Evolutionary conservation across 441 rosid species (phyloP).

Genomic region (Brassica hybrid): DNA sequence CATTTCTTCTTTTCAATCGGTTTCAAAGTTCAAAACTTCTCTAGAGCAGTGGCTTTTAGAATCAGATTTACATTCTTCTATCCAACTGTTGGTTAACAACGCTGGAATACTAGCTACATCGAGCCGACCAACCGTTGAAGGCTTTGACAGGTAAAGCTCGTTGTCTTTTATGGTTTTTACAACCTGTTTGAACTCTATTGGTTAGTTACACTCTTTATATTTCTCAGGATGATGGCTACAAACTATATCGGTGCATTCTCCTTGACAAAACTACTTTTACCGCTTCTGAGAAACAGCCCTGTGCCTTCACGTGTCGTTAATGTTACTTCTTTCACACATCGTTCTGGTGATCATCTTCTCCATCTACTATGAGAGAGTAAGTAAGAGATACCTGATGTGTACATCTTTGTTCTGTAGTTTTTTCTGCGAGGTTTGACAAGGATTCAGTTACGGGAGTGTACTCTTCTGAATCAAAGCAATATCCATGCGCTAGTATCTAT

Average conservation of each 20-base stretch:
- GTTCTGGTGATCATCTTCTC: slow-evolving; percentile 54
- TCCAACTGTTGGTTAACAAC: slow-evolving; percentile 89
- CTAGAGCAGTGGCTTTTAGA: slow-evolving; percentile 80
- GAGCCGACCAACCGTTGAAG: slow-evolving; percentile 62
- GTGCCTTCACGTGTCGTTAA: slow-evolving; percentile 85
- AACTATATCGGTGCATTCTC: slow-evolving; percentile 81
- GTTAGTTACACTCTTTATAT: not conserved
- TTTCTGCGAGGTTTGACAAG: slow-evolving; percentile 55
- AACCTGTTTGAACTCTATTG: not conserved
- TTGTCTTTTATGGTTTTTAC: not conserved
- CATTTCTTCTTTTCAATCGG: slow-evolving; percentile 74
- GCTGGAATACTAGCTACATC: slow-evolving; percentile 91
- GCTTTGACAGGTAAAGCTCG: slow-evolving; percentile 65
- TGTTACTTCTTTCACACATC: slow-evolving; percentile 91
- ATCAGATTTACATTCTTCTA: slow-evolving; percentile 71
- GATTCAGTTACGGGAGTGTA: slow-evolving; percentile 62
- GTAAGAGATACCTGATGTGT: slow-evolving; percentile 27
- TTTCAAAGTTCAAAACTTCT: slow-evolving; percentile 60
- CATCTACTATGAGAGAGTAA: slow-evolving; percentile 56
- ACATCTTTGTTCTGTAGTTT: slow-evolving; percentile 46
- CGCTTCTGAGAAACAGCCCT: slow-evolving; percentile 77
- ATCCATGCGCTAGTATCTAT: slow-evolving; percentile 71
- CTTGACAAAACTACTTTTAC: slow-evolving; percentile 70
- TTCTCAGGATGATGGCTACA: slow-evolving; percentile 82
- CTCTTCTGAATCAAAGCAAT: slow-evolving; percentile 55